These are phyloP conservation scores for Oryza coarctata DNA, from an alignment of 176 grass and related monocot genomes.

Conservation along the genomic window DNA sequence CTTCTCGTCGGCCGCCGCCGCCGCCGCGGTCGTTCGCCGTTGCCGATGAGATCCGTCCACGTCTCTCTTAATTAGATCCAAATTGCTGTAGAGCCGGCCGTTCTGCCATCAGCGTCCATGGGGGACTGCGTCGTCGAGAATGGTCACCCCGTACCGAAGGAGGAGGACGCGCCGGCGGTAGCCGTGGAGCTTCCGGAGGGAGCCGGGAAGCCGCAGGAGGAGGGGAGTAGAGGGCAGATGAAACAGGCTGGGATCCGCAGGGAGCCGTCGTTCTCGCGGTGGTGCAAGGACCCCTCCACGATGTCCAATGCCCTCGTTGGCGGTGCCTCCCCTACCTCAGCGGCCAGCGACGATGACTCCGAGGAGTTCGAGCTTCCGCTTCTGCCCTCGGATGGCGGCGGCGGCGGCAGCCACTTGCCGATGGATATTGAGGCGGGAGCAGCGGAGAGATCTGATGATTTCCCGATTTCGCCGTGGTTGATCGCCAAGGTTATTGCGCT, in stretches of 20 bases:
- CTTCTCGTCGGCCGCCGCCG: conserved; percentile 5
- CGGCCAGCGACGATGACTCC: conserved; percentile 42
- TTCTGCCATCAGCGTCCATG: conserved; percentile 43
- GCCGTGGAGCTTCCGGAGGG: conserved; percentile 21
- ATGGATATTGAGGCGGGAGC: conserved; percentile 65
- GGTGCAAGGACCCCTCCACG: conserved; percentile 59
- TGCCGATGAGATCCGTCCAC: conserved; percentile 41
- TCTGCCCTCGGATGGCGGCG: conserved; percentile 36
- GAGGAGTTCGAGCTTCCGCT: conserved; percentile 85
- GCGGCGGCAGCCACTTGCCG: conserved; percentile 30
- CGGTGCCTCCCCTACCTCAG: conserved; percentile 34
- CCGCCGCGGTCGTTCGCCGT: not conserved
- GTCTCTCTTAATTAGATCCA: conserved; percentile 39
- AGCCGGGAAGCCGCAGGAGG: conserved; percentile 6
- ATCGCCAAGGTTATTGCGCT: conserved; percentile 69
- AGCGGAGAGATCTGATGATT: conserved; percentile 35
- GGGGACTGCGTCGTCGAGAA: conserved; percentile 53
- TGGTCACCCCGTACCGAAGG: conserved; percentile 18
- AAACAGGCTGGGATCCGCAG: conserved; percentile 60
- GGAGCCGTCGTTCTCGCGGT: conserved; percentile 95
- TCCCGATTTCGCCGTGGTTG: conserved; percentile 54
- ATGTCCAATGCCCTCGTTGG: conserved; percentile 2
- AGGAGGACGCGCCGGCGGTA: conserved; percentile 19
- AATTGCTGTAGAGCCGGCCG: conserved; percentile 17
- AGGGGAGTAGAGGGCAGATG: conserved; percentile 8